Base-by-base conservation (phyloP, 345 rosid species). In the Eucalyptus polyanthemos region DNA sequence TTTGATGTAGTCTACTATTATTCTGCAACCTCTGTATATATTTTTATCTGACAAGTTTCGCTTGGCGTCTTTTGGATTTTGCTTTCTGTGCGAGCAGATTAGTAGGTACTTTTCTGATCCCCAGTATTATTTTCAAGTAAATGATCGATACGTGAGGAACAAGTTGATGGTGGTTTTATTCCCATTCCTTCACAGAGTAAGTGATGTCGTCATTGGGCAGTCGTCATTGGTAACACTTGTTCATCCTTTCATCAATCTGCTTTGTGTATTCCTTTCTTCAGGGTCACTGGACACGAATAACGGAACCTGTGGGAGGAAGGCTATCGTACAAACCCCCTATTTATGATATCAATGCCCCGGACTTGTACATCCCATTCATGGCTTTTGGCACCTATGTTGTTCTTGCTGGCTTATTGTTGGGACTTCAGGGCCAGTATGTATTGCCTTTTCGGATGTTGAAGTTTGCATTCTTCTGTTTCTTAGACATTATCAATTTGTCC, bases 111-210 rank as follows among this genome's bases (percentile, higher is more conserved):
- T 98, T 91, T 98, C 99, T 53, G 98, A 98, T 92, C 99, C 98
- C 44, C 99, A 97, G 88, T 96, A 97, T 92, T 96, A 97, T 89
- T 97, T 96, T 91, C 99, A 97, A 97, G 99, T 97, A 90, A 97
- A 96, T 93, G 99, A 95, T 86, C 98, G 94, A 72, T 97, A 98
- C 69, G 99, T 97, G 93, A 98, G 96, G 94, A 98, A 98, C 97
- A 98, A 98, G 89, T 92, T 98, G 94, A 98, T 94, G 94, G 95
- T 98, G 90, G 96, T 97, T 91, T 92, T 98, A 65, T 92, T 98
- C 88, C 99, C 99, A 19, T 97, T 98, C 90, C 93, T 97, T 89
- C 99, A 98, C 93, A 94, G 99, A 94, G 99, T 96, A 90, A 93
- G 95, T 51, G 50, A 12, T 76, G 47, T 40, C 47, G 13, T 76